Base-by-base conservation (phyloP, 176 grass and related monocot genomes). In the Carex parvula region DNA sequence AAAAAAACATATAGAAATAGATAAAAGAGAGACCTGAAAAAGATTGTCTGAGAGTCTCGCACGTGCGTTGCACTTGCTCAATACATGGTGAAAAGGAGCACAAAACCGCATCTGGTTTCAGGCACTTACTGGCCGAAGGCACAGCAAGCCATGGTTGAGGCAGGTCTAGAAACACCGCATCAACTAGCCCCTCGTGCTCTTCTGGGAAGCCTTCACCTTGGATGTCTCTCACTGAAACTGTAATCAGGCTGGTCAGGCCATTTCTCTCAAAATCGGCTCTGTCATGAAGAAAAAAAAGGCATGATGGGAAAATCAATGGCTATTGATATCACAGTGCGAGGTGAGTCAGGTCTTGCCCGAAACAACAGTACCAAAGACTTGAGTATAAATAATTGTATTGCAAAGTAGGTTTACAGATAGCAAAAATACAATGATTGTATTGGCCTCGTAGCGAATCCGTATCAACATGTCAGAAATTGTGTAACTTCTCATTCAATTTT, bases 51-150 rank as follows among this genome's bases (percentile, higher is more conserved):
- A 98, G 83, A 73, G 86, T 84, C 79, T 91, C 89, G 9, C 91
- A 98, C 22, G 92, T 85, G 21, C 84, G 82, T 86, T 98, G 91
- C 70, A 95, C 95, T 93, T 98, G 95, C 42, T 98, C 95, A 48
- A 98, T 95, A 85, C 92, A 98, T 82, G 95, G 95, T 60, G 95
- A 98, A 60, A 98, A 98, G n/a, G 95, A 98, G 77, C 92, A 98
- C 32, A 95, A 66, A 70, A 98, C 83, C 5, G 86, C 91, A 42
- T 95, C 91, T 65, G 92, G 91, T 64, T 86, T 93, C 88, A 98
- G 54, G 84, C 88, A 91, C 73, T 18, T 83, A 57, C 84, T 79
- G 44, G 85, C 84, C 21, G 91, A 98, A 50, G 91, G 91, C 87
- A 93, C 84, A 7, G 89, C 91, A 17, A 95, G 66, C 92, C 95